Percentiles rank a stretch among this genome's conserved stretches.
These are phyloP conservation scores for Vigna nakashimae DNA, from an alignment of 306 rosid species.

Conservation along the genomic window DNA sequence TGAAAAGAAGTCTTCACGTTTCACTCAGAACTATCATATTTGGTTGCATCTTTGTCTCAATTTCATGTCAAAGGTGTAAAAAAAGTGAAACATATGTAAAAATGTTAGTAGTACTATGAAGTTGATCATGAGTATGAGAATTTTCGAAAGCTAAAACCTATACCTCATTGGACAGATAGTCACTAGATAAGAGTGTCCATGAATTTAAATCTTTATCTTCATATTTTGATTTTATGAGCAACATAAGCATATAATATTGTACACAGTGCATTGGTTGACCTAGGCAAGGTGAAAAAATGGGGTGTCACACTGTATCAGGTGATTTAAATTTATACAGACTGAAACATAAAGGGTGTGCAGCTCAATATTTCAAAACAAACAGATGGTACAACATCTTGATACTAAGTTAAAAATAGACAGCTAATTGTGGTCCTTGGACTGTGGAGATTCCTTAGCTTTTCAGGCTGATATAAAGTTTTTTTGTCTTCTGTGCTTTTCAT, in stretches of 20 bases:
- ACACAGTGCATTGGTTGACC: background rate
- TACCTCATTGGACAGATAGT: background rate
- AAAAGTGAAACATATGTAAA: background rate
- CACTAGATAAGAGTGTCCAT: background rate
- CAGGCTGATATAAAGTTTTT: constrained; percentile 14
- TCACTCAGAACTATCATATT: background rate
- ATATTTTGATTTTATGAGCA: background rate
- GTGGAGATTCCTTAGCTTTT: constrained; percentile 36
- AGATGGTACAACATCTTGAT: constrained; percentile 2
- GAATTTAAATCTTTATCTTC: background rate
- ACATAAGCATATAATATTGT: background rate
- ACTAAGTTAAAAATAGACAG: background rate
- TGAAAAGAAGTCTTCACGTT: constrained; percentile 18
- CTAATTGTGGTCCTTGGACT: constrained; percentile 32
- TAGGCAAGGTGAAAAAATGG: background rate
- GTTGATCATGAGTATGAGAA: background rate
- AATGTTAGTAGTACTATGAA: background rate
- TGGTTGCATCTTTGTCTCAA: background rate
- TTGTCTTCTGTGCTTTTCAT: constrained; percentile 13
- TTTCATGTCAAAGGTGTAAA: background rate
- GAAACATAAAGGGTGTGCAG: constrained; percentile 2
- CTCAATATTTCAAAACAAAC: constrained; percentile 15
- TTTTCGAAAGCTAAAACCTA: background rate
- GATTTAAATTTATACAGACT: constrained; percentile 11
- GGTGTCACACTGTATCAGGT: background rate